These are phyloP conservation scores for Aspergillus ochraceus DNA, from an alignment of 2,329 filamentous ascomycete genomes.

Conservation along the genomic window DNA sequence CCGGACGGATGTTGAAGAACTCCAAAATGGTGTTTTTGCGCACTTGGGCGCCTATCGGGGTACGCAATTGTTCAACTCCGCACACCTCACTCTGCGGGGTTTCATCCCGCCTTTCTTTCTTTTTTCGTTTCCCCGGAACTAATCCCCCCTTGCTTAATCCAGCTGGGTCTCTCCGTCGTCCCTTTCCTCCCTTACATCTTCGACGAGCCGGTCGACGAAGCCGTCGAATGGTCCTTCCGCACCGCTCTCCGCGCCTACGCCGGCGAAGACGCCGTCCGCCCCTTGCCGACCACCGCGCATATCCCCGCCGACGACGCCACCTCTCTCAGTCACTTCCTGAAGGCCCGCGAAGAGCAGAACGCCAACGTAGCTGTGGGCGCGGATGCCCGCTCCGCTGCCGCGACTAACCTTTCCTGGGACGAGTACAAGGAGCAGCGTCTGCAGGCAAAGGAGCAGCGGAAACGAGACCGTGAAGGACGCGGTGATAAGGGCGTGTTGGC, in stretches of 20 bases:
- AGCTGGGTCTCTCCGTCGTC: conserved; percentile 70
- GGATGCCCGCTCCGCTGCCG: neutral
- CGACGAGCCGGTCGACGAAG: conserved; percentile 88
- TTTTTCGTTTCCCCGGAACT: conserved; percentile 6
- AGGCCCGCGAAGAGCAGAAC: conserved; percentile 20
- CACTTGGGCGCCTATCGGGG: conserved; percentile 87
- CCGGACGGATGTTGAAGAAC: conserved; percentile 80
- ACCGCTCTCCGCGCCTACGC: conserved; percentile 74
- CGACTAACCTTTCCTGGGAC: conserved; percentile 32
- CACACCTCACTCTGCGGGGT: neutral
- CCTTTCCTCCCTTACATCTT: conserved; percentile 83
- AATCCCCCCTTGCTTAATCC: conserved; percentile 10
- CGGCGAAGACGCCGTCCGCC: conserved; percentile 57
- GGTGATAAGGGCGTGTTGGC: conserved; percentile 16
- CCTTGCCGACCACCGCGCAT: conserved; percentile 17
- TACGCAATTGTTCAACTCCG: conserved; percentile 51
- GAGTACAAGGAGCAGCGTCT: conserved; percentile 33
- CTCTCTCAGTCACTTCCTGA: conserved; percentile 23
- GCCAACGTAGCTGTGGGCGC: neutral
- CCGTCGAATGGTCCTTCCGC: conserved; percentile 87
- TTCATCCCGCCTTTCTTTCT: neutral
- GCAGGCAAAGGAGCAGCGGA: conserved; percentile 29
- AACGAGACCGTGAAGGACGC: conserved; percentile 19
- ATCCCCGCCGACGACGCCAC: conserved; percentile 15
- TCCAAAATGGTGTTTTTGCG: conserved; percentile 72